Base-by-base conservation (phyloP, 2,329 filamentous ascomycete genomes). In the Colletotrichum eremochloae region DNA sequence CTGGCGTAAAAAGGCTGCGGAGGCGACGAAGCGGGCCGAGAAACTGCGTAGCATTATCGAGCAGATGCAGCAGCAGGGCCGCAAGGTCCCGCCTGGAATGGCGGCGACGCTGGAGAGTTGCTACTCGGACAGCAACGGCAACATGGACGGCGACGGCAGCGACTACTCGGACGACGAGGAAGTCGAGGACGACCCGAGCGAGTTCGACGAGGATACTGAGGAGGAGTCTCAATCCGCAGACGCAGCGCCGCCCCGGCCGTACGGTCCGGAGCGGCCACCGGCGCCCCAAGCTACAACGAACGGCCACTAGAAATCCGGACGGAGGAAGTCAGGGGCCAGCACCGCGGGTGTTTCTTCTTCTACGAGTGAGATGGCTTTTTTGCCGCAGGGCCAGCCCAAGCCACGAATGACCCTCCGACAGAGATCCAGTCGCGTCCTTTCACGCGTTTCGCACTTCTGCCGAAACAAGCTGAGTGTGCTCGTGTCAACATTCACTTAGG, bases 41-140 rank as follows among this genome's bases (percentile, higher is more conserved):
- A 97, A 97, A 82, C 90, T 99, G 68, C 96, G 96, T 83, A 95
- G 94, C 80, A 93, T 98, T 78, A 97, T 97, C 83, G 93, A 96
- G 74, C 94, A 95, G 78, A 97, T 98, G 94, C 96, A 98, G 82
- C 93, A 94, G 75, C 95, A 98, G 79, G 95, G 96, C 20, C 91
- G 96, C 72, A 94, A 94, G 67, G 89, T 91, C 65, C 87, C 89
- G 5, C 89, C 93, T 71, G 91, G 90, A 70, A 86, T 89, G 83
- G 88, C 85, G 68, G 87, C 85, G 75, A 89, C 88, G 75, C 85
- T 89, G 75, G 91, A 90, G 80, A 89, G 79, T 78, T 86, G 80
- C 81, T 91, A 92, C 75, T 87, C 89, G 40, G 87, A 87, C 76
- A 84, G 81, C 72, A 82, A 84, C 73, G 84, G 83, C 55, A 84